These are phyloP conservation scores for Myriosclerotinia scirpicola DNA, from an alignment of 2,329 filamentous ascomycete genomes.

Conservation along the genomic window DNA sequence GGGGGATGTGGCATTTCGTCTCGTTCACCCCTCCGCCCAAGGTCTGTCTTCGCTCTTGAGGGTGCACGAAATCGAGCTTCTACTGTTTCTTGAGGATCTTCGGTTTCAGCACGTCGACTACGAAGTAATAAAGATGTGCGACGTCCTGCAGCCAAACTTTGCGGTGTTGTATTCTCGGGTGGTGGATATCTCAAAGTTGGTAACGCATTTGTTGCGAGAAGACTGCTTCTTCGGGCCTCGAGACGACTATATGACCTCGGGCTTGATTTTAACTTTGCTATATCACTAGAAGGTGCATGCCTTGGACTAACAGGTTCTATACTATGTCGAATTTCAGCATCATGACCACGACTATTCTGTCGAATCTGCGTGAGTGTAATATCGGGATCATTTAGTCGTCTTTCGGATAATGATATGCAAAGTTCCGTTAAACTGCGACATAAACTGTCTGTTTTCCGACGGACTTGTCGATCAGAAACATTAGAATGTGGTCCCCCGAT, in stretches of 20 bases:
- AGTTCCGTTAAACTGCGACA: conserved; percentile 92
- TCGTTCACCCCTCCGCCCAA: conserved; percentile 44
- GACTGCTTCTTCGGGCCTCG: conserved; percentile 40
- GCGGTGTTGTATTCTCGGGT: conserved; percentile 42
- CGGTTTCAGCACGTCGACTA: conserved; percentile 37
- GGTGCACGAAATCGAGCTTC: conserved; percentile 54
- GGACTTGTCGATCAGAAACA: conserved; percentile 77
- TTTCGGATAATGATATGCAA: conserved; percentile 77
- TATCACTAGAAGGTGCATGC: conserved; percentile 30
- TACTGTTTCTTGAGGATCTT: conserved; percentile 42
- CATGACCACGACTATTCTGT: conserved; percentile 31
- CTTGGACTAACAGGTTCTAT: conserved; percentile 31
- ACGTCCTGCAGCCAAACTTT: conserved; percentile 53
- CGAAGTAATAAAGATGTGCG: conserved; percentile 56
- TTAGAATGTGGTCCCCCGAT: conserved; percentile 42
- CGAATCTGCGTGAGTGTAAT: conserved; percentile 26
- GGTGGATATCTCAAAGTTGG: conserved; percentile 38
- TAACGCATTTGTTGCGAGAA: conserved; percentile 37
- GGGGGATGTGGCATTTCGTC: conserved; percentile 46
- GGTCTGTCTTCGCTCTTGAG: conserved; percentile 59
- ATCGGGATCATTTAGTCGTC: conserved; percentile 39
- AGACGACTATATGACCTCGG: conserved; percentile 40
- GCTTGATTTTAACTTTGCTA: conserved; percentile 35
- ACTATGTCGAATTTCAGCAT: conserved; percentile 29
- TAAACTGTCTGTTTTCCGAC: conserved; percentile 87